Evolutionary conservation across 1,284 basidiomycete species (phyloP).

Genomic region (Trichosporon asahii): DNA sequence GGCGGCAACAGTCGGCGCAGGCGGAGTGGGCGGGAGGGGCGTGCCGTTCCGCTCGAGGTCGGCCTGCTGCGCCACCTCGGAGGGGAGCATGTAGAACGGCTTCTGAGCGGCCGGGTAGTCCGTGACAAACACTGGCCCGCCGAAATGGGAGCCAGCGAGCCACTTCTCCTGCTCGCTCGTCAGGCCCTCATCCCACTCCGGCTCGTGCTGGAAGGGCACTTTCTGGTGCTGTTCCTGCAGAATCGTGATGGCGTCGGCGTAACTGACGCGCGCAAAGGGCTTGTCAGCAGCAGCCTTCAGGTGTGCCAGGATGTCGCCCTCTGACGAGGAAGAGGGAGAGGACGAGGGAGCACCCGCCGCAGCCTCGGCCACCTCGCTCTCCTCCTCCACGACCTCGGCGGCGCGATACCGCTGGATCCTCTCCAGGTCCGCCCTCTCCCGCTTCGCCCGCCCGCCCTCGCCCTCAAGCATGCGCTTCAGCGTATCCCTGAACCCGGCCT

Average conservation of each 20-base stretch:
- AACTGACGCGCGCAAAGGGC: conserved; percentile 63
- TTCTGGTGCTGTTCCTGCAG: conserved; percentile 55
- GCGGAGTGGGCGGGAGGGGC: background rate
- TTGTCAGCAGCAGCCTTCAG: conserved; percentile 26
- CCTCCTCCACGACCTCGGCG: background rate
- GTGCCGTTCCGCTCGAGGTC: background rate
- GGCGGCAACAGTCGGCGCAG: conserved; percentile 69
- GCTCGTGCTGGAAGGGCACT: conserved; percentile 58
- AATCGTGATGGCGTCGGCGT: conserved; percentile 68
- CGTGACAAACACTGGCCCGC: conserved; percentile 81
- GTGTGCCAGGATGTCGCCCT: conserved; percentile 25
- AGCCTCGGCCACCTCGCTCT: background rate
- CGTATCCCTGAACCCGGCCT: conserved; percentile 55
- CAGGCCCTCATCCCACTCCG: conserved; percentile 68
- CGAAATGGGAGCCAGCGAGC: conserved; percentile 62
- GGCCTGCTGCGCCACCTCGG: conserved; percentile 12
- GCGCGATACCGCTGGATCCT: conserved; percentile 5
- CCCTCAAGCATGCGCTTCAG: conserved; percentile 28
- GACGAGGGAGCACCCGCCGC: background rate
- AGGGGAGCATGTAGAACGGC: conserved; percentile 90
- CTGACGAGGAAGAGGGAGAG: background rate
- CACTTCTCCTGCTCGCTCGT: conserved; percentile 90
- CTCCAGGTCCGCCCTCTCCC: conserved; percentile 33
- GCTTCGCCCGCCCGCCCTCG: conserved; percentile 19
- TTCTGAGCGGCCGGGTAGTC: conserved; percentile 81